A percentile compares a stretch with the other conserved stretches of the same genome.
phyloP scores from a whole-genome alignment of 768 basidiomycete species.

The Auriculariales sp. region DNA sequence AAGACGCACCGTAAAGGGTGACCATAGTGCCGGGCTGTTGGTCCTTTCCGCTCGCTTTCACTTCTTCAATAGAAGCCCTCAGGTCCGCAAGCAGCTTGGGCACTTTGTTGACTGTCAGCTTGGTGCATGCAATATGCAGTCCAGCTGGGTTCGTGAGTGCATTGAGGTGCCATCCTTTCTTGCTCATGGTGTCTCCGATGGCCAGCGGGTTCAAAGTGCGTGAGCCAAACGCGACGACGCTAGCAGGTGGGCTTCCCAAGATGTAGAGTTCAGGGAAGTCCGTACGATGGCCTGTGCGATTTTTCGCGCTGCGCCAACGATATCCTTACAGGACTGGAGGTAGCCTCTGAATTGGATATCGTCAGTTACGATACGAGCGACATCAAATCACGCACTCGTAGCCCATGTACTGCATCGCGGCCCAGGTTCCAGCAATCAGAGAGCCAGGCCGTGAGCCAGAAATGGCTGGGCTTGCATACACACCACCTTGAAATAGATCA shows the following conservation, averaged over 20 bases:
- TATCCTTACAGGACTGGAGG: conserved; percentile 65
- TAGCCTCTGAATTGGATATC: conserved; percentile 48
- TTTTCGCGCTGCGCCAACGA: conserved; percentile 57
- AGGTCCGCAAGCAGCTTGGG: conserved; percentile 35
- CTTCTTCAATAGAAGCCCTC: conserved; percentile 58
- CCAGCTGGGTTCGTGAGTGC: conserved; percentile 65
- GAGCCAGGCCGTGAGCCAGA: conserved; percentile 92
- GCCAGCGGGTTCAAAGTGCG: conserved; percentile 59
- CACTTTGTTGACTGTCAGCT: conserved; percentile 22
- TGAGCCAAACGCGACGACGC: conserved; percentile 80
- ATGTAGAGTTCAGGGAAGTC: conserved; percentile 76
- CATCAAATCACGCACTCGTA: conserved; percentile 40
- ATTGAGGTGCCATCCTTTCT: conserved; percentile 85
- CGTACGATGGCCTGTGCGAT: conserved; percentile 52
- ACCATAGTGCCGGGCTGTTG: conserved; percentile 76
- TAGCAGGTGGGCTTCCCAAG: conserved; percentile 79
- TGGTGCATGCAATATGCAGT: conserved; percentile 89
- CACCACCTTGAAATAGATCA: conserved; percentile 45
- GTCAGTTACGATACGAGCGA: background rate
- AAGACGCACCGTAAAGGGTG: conserved; percentile 59
- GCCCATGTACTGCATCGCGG: conserved; percentile 89
- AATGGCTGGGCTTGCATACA: conserved; percentile 81
- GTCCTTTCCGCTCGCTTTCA: conserved; percentile 24
- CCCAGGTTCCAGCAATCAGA: conserved; percentile 90
- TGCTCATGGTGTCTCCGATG: conserved; percentile 79